phyloP scores from a whole-genome alignment of 2,329 filamentous ascomycete species.

The Colletotrichum viniferum region DNA sequence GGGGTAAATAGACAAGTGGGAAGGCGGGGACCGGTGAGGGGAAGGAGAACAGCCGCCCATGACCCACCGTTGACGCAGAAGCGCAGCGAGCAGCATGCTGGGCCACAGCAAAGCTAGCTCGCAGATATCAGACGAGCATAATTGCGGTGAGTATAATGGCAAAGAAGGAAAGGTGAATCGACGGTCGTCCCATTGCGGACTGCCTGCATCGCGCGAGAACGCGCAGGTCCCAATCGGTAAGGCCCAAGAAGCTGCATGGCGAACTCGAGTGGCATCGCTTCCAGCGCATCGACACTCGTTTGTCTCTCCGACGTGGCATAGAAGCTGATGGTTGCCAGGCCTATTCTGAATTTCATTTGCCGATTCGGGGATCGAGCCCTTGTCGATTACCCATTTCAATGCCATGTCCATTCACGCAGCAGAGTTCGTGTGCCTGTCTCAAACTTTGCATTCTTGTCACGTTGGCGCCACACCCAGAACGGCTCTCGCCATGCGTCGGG shows the following conservation, averaged over 20 bases:
- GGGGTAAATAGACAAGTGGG: background rate
- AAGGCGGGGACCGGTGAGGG: background rate
- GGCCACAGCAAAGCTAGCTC: background rate
- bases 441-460: background rate
- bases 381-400: background rate
- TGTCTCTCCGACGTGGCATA: background rate
- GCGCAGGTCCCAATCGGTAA: background rate
- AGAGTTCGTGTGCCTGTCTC: background rate
- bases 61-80: background rate
- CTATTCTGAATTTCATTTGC: background rate
- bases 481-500: background rate
- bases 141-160: slow-evolving; percentile 2
- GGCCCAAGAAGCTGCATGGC: background rate
- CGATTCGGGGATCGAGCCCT: background rate
- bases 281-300: background rate
- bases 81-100: background rate
- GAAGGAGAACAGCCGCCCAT: background rate
- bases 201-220: background rate
- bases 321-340: background rate
- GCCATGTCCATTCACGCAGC: background rate
- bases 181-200: background rate
- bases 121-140: background rate
- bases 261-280: background rate
- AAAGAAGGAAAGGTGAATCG: background rate
- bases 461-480: background rate